Conservation (phyloP, 768 basidiomycete species). For the Clitopilus passeckerianus region DNA sequence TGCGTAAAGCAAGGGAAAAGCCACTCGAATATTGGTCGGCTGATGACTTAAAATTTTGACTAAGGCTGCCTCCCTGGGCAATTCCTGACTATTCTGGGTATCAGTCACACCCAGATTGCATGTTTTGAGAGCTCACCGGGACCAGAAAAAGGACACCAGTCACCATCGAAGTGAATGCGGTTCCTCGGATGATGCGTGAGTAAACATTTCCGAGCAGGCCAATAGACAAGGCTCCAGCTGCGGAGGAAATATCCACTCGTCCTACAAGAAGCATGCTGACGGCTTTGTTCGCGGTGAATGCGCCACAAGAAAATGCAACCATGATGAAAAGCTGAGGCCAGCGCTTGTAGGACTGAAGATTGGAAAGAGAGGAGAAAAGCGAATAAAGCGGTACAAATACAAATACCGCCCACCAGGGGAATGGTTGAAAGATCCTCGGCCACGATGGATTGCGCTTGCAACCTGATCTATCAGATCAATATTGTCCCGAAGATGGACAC, state of each 20-base stretch:
- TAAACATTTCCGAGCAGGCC: conserved; percentile 82
- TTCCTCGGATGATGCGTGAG: conserved; percentile 69
- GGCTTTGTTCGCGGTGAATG: conserved; percentile 66
- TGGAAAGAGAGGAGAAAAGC: conserved; percentile 67
- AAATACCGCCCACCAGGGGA: conserved; percentile 81
- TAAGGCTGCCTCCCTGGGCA: conserved; percentile 68
- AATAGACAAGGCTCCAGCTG: conserved; percentile 72
- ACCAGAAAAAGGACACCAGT: conserved; percentile 89
- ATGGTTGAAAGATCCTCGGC: conserved; percentile 73
- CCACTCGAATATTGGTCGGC: conserved; percentile 71
- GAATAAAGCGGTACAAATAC: conserved; percentile 75
- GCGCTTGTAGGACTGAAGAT: conserved; percentile 65
- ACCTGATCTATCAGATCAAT: conserved; percentile 30
- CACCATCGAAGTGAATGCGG: conserved; percentile 90
- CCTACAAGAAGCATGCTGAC: conserved; percentile 58
- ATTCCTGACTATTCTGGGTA: conserved; percentile 54
- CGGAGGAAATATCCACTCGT: conserved; percentile 70
- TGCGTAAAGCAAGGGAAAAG: conserved; percentile 73
- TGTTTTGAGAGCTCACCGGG: conserved; percentile 49
- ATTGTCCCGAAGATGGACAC: neutral
- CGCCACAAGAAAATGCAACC: conserved; percentile 73
- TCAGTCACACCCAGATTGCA: conserved; percentile 1
- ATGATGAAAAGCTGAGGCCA: conserved; percentile 60
- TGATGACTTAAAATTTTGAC: conserved; percentile 54
- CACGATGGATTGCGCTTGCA: conserved; percentile 71